Percentiles rank a stretch among this genome's conserved stretches.
phyloP scores from a whole-genome alignment of 2,329 filamentous ascomycete species.

The Parasarocladium wereldwijsianum region DNA sequence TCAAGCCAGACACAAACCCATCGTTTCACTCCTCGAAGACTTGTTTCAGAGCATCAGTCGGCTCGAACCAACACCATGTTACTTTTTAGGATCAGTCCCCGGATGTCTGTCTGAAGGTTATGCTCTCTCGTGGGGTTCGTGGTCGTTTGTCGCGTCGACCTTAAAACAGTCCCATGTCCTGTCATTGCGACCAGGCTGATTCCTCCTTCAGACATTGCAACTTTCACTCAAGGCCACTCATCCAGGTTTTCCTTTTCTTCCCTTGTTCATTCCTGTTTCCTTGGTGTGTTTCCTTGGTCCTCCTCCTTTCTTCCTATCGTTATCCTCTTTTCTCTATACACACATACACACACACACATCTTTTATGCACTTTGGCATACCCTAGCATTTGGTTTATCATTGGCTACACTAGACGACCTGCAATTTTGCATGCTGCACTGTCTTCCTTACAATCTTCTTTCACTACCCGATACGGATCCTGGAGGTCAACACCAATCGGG shows the following conservation, averaged over 20 bases:
- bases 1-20: constrained; percentile 32
- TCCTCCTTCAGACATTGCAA: constrained; percentile 9
- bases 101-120: constrained; percentile 3
- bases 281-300: constrained; percentile 14
- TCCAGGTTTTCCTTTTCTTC: constrained; percentile 12
- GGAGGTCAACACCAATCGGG: neutral
- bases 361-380: constrained; percentile 7
- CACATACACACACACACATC: neutral
- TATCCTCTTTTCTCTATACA: constrained; percentile 8
- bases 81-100: constrained; percentile 13
- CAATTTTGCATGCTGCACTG: constrained; percentile 11
- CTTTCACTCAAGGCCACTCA: constrained; percentile 8
- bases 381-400: constrained; percentile 1
- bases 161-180: constrained; percentile 10
- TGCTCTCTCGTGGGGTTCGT: neutral
- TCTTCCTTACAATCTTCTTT: constrained; percentile 7
- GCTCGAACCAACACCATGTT: constrained; percentile 13
- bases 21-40: constrained; percentile 31
- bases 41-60: constrained; percentile 18
- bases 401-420: constrained; percentile 4
- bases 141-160: constrained; percentile 8
- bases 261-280: constrained; percentile 10
- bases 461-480: constrained; percentile 1
- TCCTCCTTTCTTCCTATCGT: constrained; percentile 11
- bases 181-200: constrained; percentile 7